A percentile compares a stretch with the other conserved stretches of the same genome.
phyloP scores from a whole-genome alignment of 208 protist genomes.

The Phytomonas serpens region DNA sequence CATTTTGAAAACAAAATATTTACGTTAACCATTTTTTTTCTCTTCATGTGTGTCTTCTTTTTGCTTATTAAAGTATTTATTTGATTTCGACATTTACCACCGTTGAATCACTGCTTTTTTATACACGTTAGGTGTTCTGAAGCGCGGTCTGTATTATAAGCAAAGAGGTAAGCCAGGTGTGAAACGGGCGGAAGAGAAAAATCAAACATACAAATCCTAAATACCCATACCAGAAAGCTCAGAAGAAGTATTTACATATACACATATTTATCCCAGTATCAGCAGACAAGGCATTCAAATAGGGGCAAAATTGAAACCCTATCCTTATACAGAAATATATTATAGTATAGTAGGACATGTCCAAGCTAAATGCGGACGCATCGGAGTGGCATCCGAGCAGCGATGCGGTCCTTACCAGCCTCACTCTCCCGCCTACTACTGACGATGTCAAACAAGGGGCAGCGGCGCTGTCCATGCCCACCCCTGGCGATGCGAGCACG shows the following conservation, averaged over 20 bases:
- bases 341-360: constrained; percentile 14
- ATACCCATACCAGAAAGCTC: background rate
- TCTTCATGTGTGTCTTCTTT: background rate
- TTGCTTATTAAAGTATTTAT: background rate
- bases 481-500: background rate
- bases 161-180: background rate
- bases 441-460: constrained; percentile 9
- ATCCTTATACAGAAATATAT: background rate
- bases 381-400: constrained; percentile 69
- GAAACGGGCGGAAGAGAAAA: background rate
- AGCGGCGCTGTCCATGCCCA: background rate
- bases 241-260: background rate
- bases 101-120: background rate
- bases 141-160: background rate
- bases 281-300: background rate
- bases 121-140: background rate
- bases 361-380: constrained; percentile 62
- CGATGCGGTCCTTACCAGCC: constrained; percentile 21
- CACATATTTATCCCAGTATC: background rate
- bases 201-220: background rate
- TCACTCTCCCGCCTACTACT: constrained; percentile 40
- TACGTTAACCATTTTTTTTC: background rate
- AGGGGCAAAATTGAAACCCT: background rate
- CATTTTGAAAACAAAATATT: background rate
- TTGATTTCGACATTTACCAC: background rate